Conservation (phyloP, 805 yeast genomes). For the Yamadazyma phyllophila region DNA sequence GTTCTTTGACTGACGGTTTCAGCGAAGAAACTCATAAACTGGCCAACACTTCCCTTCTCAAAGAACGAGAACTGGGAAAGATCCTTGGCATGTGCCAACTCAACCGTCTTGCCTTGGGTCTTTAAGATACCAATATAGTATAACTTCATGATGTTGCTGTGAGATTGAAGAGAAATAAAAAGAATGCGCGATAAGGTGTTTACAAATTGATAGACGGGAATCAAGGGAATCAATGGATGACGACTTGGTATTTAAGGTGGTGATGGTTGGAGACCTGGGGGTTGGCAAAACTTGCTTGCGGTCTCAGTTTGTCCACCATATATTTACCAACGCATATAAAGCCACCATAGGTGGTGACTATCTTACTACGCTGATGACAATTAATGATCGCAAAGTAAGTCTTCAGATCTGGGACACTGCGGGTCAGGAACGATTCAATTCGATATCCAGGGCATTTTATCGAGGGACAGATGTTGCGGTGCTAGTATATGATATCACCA, state of each 20-base stretch:
- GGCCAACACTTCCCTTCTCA: constrained; percentile 77
- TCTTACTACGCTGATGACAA: constrained; percentile 39
- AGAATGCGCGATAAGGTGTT: background rate
- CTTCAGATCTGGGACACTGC: constrained; percentile 60
- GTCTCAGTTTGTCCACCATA: constrained; percentile 53
- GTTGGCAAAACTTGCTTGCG: constrained; percentile 61
- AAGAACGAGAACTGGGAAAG: constrained; percentile 85
- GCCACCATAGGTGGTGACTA: constrained; percentile 63
- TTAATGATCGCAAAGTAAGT: constrained; percentile 1
- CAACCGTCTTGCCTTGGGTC: constrained; percentile 59
- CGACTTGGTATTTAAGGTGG: constrained; percentile 39
- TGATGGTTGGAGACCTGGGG: constrained; percentile 57
- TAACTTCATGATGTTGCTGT: constrained; percentile 62
- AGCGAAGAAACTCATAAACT: constrained; percentile 92
- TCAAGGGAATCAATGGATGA: background rate
- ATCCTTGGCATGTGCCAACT: constrained; percentile 77
- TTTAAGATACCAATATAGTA: constrained; percentile 87
- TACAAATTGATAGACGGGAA: background rate
- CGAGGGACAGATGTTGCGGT: constrained; percentile 58
- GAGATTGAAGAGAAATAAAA: too few species aligned
- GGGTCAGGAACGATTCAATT: constrained; percentile 47
- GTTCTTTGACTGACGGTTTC: constrained; percentile 91
- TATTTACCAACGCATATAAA: constrained; percentile 53
- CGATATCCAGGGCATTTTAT: constrained; percentile 54
- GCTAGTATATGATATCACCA: constrained; percentile 53